Base-by-base conservation (phyloP, 2,329 filamentous ascomycete genomes). In the Ascocoryne sarcoides region DNA sequence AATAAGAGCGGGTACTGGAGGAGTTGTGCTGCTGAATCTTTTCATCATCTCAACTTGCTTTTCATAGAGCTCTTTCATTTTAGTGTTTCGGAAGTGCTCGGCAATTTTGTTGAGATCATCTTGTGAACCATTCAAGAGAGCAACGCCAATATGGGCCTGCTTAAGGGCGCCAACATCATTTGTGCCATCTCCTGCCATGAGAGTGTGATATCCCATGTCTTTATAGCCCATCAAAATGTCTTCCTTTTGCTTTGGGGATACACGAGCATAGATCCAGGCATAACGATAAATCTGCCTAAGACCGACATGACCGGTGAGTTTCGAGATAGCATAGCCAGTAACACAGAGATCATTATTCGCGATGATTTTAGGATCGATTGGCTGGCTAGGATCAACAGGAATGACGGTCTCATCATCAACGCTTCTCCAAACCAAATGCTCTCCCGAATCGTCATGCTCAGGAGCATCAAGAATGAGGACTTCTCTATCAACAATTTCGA, bases 11-110 rank as follows among this genome's bases (percentile, higher is more conserved):
- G 92, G 92, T 1, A 96, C 84, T 1, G 92, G 92, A n/a, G 92
- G 92, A 2, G 79, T 63, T 10, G 89, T 86, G 63, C 95, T 89
- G 61, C 94, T 95, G 74, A 96, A 98, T 49, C 90, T 79, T 59
- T 83, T 76, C 86, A 98, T 95, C 62, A 98, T 73, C 34, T 80
- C 70, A 42, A 84, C 75, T 62, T 98, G 92, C 71, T 98, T 96
- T 68, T 96, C 87, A 61, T 98, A 98, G 49, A 98, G 77, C 50
- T 95, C 89, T 73, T 95, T 96, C 85, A 98, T 93, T 72, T 88
- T 94, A 30, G 83, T 94, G 62, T 88, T 94, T 53, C 92, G 83
- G 57, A 84, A 82, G 64, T 98, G 89, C 59, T 96, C 92, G 18
- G 84, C 82, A 54, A 98, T 98, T 61, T 82, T 88, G 42, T 80